These are phyloP conservation scores for Dalbergia cochinchinensis DNA, from an alignment of 306 rosid genomes.

Conservation along the genomic window DNA sequence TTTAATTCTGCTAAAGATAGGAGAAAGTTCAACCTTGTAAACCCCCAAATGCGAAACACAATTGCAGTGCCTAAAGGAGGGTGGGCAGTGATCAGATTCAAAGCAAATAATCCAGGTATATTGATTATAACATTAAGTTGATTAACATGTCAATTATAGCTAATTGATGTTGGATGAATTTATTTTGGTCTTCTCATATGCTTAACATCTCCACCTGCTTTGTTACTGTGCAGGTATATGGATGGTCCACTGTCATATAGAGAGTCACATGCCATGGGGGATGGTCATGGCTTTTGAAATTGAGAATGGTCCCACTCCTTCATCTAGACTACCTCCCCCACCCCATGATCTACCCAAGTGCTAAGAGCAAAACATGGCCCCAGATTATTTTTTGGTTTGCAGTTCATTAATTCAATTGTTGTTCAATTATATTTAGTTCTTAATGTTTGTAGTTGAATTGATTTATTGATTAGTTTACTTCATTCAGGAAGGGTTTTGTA, in stretches of 20 bases:
- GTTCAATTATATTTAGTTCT: too few species aligned
- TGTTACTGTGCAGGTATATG: slow-evolving; percentile 34
- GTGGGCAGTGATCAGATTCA: slow-evolving; percentile 60
- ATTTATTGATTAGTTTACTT: too few species aligned
- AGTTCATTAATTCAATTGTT: too few species aligned
- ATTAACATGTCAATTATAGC: too few species aligned
- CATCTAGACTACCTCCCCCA: slow-evolving; percentile 56
- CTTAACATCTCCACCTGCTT: too few species aligned
- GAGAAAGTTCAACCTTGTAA: slow-evolving; percentile 47
- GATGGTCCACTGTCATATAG: slow-evolving; percentile 58
- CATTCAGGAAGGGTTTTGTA: too few species aligned
- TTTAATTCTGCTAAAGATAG: slow-evolving; percentile 39
- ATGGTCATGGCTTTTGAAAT: slow-evolving; percentile 46
- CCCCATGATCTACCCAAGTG: slow-evolving; percentile 59
- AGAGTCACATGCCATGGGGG: slow-evolving; percentile 60
- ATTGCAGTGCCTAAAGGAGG: slow-evolving; percentile 61
- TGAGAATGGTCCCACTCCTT: slow-evolving; percentile 8
- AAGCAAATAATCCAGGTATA: slow-evolving; percentile 45
- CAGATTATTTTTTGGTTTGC: too few species aligned
- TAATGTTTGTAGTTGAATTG: too few species aligned
- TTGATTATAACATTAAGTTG: too few species aligned
- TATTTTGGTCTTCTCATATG: too few species aligned
- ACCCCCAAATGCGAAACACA: slow-evolving; percentile 56
- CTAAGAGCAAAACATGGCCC: not conserved
- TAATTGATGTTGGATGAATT: too few species aligned